Evolutionary conservation across 1,284 basidiomycete genomes (phyloP), one percentile per base, ranked within the genome.

Genomic region (Trametes hirsuta): DNA sequence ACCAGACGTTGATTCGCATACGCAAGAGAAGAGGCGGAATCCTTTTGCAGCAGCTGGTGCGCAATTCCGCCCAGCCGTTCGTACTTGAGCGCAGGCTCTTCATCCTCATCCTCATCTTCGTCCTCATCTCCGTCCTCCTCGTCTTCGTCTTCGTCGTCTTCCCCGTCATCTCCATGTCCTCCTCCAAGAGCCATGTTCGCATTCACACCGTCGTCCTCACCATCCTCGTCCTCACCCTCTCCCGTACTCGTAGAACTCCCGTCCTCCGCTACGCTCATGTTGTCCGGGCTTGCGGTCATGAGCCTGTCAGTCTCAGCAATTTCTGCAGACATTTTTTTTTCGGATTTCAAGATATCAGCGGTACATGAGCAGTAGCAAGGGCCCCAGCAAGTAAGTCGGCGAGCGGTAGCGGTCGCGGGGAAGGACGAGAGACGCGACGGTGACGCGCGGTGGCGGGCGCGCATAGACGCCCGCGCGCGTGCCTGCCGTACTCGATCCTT

Each of bases 51-150:
- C n/a, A 98, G 77, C 67, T 94, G 91, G 2, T 85, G 84, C 42
- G 92, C 79, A 2, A 85, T 79, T 5, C 93, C 93, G 45, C 84
- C 84, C 53, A 98, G 82, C 47, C 91, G 83, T 65, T 91, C 88
- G 72, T 98, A 98, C 73, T 98, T 98, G 70, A 98, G 83, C 0
- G 92, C 84, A 3, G 90, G 91, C 69, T 94, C 92, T n/a, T 90
- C 88, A 15, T 91, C 90, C 0, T 89, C 90, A 0, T 86, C 86
- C 0, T 84, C 85, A 0, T 83, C 82, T 0, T 86, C 84, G 0
- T 83, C 84, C 0, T 82, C 84, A 0, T 82, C 83, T 0, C 82
- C 83, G 0, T 79, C 82, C 0, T 76, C 81, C 0, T 77, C 79
- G 0, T 77, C 77, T 0, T 76, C 67, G 0, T 52, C 63, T 10